These are phyloP conservation scores for Hypoxylon sp. DNA, from an alignment of 2,329 filamentous ascomycete genomes.

Conservation along the genomic window DNA sequence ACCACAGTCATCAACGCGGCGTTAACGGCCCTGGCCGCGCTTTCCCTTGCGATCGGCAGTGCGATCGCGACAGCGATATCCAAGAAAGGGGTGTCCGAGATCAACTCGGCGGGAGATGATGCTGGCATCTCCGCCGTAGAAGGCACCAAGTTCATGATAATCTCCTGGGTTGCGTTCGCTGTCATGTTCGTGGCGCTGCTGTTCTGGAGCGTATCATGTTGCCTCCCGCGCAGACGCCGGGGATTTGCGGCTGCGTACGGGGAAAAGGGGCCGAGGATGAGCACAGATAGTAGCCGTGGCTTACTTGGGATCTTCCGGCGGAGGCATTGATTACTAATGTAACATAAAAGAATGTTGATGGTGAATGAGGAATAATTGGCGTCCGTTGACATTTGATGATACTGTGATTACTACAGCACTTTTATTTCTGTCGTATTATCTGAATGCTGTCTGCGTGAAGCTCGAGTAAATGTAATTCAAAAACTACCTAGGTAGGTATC, in stretches of 20 bases:
- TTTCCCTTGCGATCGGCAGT: slow-evolving; percentile 60
- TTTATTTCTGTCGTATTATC: no score
- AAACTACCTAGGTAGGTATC: no score
- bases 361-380: not conserved
- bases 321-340: slow-evolving; percentile 14
- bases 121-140: slow-evolving; percentile 62
- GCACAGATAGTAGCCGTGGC: slow-evolving; percentile 35
- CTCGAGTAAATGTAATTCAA: no score
- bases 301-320: slow-evolving; percentile 36
- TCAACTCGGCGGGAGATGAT: slow-evolving; percentile 61
- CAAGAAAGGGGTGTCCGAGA: slow-evolving; percentile 58
- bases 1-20: slow-evolving; percentile 57
- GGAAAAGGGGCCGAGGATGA: slow-evolving; percentile 22
- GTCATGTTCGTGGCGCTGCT: slow-evolving; percentile 59
- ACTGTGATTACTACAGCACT: no score
- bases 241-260: not conserved
- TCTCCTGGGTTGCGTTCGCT: slow-evolving; percentile 65
- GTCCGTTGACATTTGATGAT: no score
- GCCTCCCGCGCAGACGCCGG: slow-evolving; percentile 22
- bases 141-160: slow-evolving; percentile 62
- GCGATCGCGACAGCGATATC: slow-evolving; percentile 61
- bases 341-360: not conserved
- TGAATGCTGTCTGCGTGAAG: no score
- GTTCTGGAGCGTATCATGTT: slow-evolving; percentile 59
- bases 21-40: slow-evolving; percentile 56